A percentile compares a stretch with the other conserved stretches of the same genome.
These are phyloP conservation scores for Neonectria neomacrospora DNA, from an alignment of 2,329 filamentous ascomycete genomes.

Conservation along the genomic window DNA sequence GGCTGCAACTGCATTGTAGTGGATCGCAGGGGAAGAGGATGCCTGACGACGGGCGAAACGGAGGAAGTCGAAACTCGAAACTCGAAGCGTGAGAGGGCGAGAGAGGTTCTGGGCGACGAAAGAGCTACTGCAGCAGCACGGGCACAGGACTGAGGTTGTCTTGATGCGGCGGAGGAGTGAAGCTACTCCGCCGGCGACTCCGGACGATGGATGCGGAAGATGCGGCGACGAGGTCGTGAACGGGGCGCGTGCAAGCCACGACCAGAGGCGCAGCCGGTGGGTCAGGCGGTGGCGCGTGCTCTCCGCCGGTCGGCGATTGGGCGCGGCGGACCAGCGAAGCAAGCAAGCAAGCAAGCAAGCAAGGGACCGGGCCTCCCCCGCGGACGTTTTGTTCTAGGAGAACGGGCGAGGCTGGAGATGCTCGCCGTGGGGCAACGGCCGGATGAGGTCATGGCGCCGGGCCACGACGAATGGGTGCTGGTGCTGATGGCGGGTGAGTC, in stretches of 20 bases:
- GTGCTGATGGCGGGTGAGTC: constrained; percentile 18
- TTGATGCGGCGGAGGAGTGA: constrained; percentile 33
- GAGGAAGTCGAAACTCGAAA: background rate
- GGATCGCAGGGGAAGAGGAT: constrained; percentile 18
- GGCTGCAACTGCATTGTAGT: constrained; percentile 16
- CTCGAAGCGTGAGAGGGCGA: constrained; percentile 1
- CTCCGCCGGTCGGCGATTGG: constrained; percentile 35
- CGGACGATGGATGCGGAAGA: constrained; percentile 30
- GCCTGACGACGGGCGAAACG: constrained; percentile 13
- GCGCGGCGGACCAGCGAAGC: constrained; percentile 5
- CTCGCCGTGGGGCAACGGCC: constrained; percentile 15
- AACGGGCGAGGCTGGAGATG: constrained; percentile 35
- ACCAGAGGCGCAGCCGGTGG: constrained; percentile 47
- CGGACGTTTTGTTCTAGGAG: constrained; percentile 9
- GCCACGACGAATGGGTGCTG: background rate
- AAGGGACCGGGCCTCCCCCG: constrained; percentile 28
- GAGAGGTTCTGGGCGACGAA: constrained; percentile 14
- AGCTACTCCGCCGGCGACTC: constrained; percentile 45
- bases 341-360: constrained; percentile 30
- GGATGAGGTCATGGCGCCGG: constrained; percentile 35
- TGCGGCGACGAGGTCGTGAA: constrained; percentile 22
- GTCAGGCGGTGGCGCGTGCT: constrained; percentile 39
- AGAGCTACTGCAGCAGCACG: constrained; percentile 39
- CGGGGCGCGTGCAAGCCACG: constrained; percentile 42
- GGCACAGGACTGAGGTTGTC: constrained; percentile 38